phyloP scores from a whole-genome alignment of 139 green algal genomes.

The Auxenochlorella pyrenoidosa region DNA sequence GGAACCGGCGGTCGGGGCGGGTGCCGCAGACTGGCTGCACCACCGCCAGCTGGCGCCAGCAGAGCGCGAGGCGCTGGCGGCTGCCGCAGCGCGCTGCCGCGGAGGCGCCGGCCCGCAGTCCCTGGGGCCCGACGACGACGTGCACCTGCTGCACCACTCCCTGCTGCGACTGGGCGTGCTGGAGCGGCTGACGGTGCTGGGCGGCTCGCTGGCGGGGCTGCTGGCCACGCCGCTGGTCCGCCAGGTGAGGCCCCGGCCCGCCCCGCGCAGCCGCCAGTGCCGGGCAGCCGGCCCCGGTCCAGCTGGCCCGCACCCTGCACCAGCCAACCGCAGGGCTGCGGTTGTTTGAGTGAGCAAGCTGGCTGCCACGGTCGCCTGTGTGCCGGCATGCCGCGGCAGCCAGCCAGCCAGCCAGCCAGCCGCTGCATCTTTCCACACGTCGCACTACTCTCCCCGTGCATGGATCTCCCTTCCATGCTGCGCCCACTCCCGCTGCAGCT shows the following conservation, averaged over 20 bases:
- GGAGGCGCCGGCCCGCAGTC: not conserved
- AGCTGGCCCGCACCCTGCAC: no score
- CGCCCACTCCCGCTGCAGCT: not conserved
- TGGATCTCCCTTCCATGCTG: no score
- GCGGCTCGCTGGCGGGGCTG: not conserved
- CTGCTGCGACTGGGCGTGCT: not conserved
- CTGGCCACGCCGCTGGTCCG: not conserved
- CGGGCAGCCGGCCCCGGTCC: no score
- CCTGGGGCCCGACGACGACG: slow-evolving; percentile 1
- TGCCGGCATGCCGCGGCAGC: not conserved
- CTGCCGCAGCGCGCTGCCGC: not conserved
- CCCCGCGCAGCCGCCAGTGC: no score
- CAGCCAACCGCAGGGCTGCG: not conserved
- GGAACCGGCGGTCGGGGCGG: not conserved
- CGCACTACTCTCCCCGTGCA: no score
- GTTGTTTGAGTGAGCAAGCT: not conserved
- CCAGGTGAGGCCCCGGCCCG: not conserved
- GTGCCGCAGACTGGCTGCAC: not conserved
- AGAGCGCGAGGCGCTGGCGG: not conserved
- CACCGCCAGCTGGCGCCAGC: not conserved
- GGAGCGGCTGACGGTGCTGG: not conserved
- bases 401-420: not conserved
- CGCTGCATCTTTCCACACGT: no score
- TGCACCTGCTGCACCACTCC: not conserved
- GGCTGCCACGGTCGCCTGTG: not conserved